Evolutionary conservation across 83 land plant species (phyloP).

Genomic region (Picea mariana): DNA sequence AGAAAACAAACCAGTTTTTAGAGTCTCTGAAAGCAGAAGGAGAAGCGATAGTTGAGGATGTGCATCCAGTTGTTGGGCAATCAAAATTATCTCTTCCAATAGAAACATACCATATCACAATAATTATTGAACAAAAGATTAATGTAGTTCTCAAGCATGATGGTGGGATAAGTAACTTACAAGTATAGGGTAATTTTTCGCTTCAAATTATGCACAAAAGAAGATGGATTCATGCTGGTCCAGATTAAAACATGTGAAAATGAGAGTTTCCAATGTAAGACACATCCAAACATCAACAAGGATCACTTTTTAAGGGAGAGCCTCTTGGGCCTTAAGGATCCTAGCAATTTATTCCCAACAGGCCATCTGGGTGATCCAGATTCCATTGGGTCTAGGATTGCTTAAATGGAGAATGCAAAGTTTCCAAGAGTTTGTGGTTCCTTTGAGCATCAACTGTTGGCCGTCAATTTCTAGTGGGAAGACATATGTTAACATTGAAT

Average conservation of each 20-base stretch:
- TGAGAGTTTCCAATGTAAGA: too few species aligned
- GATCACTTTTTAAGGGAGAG: slow-evolving; percentile 50
- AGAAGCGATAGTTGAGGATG: slow-evolving; percentile 50
- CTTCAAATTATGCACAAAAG: slow-evolving; percentile 78
- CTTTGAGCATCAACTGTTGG: slow-evolving; percentile 93
- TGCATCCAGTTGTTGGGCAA: slow-evolving; percentile 44
- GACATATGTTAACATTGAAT: slow-evolving; percentile 92
- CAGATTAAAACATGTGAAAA: slow-evolving; percentile 48
- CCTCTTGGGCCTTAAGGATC: slow-evolving; percentile 72
- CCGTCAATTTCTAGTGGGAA: slow-evolving; percentile 93
- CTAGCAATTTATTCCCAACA: slow-evolving; percentile 71
- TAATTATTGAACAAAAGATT: slow-evolving; percentile 34
- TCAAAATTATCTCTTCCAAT: too few species aligned
- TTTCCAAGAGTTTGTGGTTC: slow-evolving; percentile 57
- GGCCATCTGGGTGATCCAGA: slow-evolving; percentile 50
- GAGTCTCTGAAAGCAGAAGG: slow-evolving; percentile 83
- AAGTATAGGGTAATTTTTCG: slow-evolving; percentile 82
- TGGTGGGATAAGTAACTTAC: slow-evolving; percentile 88
- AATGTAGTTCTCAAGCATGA: slow-evolving; percentile 77
- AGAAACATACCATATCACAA: too few species aligned
- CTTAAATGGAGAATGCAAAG: slow-evolving; percentile 83
- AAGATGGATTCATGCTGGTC: slow-evolving; percentile 86
- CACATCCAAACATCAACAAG: too few species aligned
- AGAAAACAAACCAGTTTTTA: slow-evolving; percentile 23
- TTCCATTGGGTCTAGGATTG: slow-evolving; percentile 50